phyloP scores from a whole-genome alignment of 2,329 filamentous ascomycete genomes.

The Keithomyces neogunnii region DNA sequence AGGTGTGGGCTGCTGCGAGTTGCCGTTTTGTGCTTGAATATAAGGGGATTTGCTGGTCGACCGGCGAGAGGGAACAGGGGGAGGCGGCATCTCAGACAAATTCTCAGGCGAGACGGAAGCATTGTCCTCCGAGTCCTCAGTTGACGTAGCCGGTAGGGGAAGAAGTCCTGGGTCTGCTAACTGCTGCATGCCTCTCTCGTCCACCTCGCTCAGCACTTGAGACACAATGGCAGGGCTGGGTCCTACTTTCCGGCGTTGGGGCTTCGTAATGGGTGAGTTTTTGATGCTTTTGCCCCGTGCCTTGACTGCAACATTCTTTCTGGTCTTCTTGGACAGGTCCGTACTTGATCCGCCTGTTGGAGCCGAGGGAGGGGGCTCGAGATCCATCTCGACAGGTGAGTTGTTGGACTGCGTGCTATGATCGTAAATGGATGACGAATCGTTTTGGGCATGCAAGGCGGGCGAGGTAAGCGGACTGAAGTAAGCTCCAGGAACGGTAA shows the following conservation, averaged over 20 bases:
- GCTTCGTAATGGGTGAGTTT: conserved; percentile 66
- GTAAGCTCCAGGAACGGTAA: conserved; percentile 60
- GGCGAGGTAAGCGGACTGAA: conserved; percentile 80
- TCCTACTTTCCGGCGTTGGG: conserved; percentile 45
- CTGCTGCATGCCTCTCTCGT: conserved; percentile 25
- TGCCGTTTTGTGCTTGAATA: conserved; percentile 45
- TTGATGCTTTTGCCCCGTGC: conserved; percentile 48
- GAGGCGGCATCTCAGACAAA: conserved; percentile 58
- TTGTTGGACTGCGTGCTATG: conserved; percentile 36
- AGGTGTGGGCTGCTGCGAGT: conserved; percentile 15
- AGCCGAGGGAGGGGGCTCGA: conserved; percentile 32
- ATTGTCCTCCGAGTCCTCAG: conserved; percentile 55
- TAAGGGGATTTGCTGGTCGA: conserved; percentile 61
- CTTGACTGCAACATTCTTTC: conserved; percentile 44
- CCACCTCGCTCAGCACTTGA: conserved; percentile 46
- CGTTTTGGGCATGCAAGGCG: conserved; percentile 64
- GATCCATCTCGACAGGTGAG: conserved; percentile 51
- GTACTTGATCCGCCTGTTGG: conserved; percentile 29
- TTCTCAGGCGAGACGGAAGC: conserved; percentile 57
- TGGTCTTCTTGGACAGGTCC: conserved; percentile 42
- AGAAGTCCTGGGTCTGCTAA: conserved; percentile 28
- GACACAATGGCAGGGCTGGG: conserved; percentile 48
- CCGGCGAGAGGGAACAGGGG: conserved; percentile 56
- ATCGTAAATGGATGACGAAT: conserved; percentile 37
- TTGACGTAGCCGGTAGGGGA: conserved; percentile 29